These are phyloP conservation scores for Gypsophila paniculata DNA, from an alignment of 179 eudicot genomes.

Conservation along the genomic window DNA sequence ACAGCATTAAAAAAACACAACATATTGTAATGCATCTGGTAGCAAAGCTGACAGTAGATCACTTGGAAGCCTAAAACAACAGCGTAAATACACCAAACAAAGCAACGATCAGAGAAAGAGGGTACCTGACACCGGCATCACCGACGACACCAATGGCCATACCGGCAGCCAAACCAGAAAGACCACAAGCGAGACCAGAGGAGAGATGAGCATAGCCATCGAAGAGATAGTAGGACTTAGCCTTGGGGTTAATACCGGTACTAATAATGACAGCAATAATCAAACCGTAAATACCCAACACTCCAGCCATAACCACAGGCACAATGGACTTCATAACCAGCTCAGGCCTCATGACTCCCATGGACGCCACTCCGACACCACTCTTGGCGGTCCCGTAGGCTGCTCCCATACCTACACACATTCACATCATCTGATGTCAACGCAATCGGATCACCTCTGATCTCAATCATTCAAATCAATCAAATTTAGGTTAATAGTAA, in stretches of 20 bases:
- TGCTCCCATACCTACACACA: constrained; percentile 74
- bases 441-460: too few relatives aligned
- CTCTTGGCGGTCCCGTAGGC: constrained; percentile 93
- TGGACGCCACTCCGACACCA: constrained; percentile 89
- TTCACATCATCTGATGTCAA: background rate
- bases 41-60: too few relatives aligned
- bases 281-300: constrained; percentile 80
- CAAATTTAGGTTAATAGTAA: background rate
- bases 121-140: constrained; percentile 89
- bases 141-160: constrained; percentile 93
- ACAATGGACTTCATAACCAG: constrained; percentile 92
- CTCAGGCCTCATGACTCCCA: constrained; percentile 97
- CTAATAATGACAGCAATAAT: constrained; percentile 89
- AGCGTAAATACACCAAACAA: too few relatives aligned
- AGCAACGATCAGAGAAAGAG: background rate
- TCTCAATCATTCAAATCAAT: background rate
- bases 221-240: constrained; percentile 67
- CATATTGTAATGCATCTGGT: too few relatives aligned
- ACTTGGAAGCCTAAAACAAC: too few relatives aligned
- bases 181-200: constrained; percentile 91
- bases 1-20: too few relatives aligned
- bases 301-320: constrained; percentile 96
- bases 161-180: constrained; percentile 84
- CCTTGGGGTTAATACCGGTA: constrained; percentile 92
- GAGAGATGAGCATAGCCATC: constrained; percentile 90